Evolutionary conservation across 2,329 filamentous ascomycete species (phyloP), one percentile per base, ranked within the genome.

Genomic region (Calonectria naviculata): DNA sequence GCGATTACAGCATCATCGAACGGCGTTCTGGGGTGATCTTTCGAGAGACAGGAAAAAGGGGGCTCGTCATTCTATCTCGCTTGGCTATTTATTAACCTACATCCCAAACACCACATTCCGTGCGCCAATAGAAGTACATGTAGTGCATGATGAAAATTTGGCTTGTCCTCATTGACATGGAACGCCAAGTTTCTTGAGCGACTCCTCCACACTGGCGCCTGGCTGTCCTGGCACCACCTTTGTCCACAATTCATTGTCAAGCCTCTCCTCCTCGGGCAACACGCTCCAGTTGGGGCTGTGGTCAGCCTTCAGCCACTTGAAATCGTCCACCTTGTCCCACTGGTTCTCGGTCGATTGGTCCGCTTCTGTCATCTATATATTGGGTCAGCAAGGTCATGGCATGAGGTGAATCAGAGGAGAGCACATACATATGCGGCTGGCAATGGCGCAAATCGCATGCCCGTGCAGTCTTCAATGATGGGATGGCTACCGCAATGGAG

Each of bases 311-410:
- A 98, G 89, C 97, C 97, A 98, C 84, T 97, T 97, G 87, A 99
- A 99, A 82, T 99, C 97, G 81, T 98, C 94, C 19, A 98, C 94
- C 78, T 97, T 91, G 76, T 95, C 89, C 94, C 95, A 99, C 78
- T 93, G 90, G 80, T 97, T 96, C 69, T 84, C 83, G 4, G 79
- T 74, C 7, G 72, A 54, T 42, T 76, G 62, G n/a, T 84, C 82
- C 6, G 78, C 78, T 34, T 80, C 78, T 8, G 74, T 78, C 47
- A 72, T 68, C 78, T 81, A 58, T 58, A 19, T 74, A 13, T 42
- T 29, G 17, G 58, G 71, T 73, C n/a, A 73, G 58, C 38, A 56
- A 47, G n/a, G 13, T 19, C 28, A n/a, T 21, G n/a, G 28, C 15
- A 24, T 10, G 36, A 13, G 24, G 24, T 7, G 3, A 28, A 36